Evolutionary conservation across 2,329 filamentous ascomycete species (phyloP), one percentile per base, ranked within the genome.

Genomic region (Karstenula rhodostoma): DNA sequence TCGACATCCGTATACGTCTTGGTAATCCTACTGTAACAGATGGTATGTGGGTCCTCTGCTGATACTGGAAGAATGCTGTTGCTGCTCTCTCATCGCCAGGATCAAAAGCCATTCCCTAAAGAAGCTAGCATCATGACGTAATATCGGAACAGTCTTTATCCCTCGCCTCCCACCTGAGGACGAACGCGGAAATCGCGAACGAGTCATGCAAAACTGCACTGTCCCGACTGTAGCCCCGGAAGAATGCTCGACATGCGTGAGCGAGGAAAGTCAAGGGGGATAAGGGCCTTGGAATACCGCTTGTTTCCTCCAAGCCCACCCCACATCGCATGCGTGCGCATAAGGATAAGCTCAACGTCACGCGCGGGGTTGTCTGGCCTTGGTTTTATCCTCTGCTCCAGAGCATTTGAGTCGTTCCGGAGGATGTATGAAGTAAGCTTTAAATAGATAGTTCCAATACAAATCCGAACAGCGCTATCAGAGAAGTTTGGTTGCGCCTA

Each of bases 401-500:
- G 42, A 22, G 40, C 10, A 22, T 22, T 13, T 19, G 19, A 22
- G 42, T 23, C 12, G 42, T 3, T 23, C 42, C 12, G 19, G 42
- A 12, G 19, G 9, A 23, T 13, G 19, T 23, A 4, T 4, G 19
- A 23, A 9, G 42, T 23, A 29, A 47, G 44, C 23, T n/a, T 29
- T 47, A 47, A 6, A n/a, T 19, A 29, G 15, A 29, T n/a, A 7
- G 44, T 17, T 47, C 13, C 13, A 29, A 15, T n/a, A 23, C 23
- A 13, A 27, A 47, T 1, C 0, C 13, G 27, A 47, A 29, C 17
- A 47, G 44, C 23, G 15, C 17, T 47, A 27, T 4, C 82, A 4
- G 52, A 69, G 5, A 63, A 70, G 9, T 74, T 83, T 5, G 55
- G 76, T 23, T 81, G 80, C 10, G 73, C 70, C 7, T 71, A 79